phyloP scores from a whole-genome alignment of 1,284 basidiomycete species.

The Cutaneotrichosporon cavernicola region DNA sequence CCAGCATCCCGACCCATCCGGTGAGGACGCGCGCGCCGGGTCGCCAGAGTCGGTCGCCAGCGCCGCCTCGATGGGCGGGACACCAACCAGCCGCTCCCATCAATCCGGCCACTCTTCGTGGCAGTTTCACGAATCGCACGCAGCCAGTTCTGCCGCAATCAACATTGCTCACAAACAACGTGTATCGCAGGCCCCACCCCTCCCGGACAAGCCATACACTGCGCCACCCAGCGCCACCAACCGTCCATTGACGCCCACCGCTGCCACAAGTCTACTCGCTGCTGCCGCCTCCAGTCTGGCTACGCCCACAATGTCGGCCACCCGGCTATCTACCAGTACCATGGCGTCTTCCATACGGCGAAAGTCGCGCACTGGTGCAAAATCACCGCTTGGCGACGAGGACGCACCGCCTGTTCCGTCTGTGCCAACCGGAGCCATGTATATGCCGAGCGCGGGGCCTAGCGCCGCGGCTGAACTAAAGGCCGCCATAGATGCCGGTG shows the following conservation, averaged over 20 bases:
- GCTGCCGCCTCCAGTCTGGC: slow-evolving; percentile 6
- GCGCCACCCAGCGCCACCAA: slow-evolving; percentile 11
- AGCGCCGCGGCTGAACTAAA: slow-evolving; percentile 1
- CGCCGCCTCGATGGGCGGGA: neutral
- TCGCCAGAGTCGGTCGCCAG: neutral
- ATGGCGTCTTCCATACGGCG: neutral
- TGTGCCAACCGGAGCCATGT: neutral
- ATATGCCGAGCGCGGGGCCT: neutral
- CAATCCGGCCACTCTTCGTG: slow-evolving; percentile 12
- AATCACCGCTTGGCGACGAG: slow-evolving; percentile 3
- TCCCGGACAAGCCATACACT: slow-evolving; percentile 15
- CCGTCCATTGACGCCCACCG: slow-evolving; percentile 13
- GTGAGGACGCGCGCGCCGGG: neutral
- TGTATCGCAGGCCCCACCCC: slow-evolving; percentile 12
- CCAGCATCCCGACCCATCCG: neutral
- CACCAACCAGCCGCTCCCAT: neutral
- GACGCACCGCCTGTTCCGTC: neutral
- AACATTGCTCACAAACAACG: slow-evolving; percentile 19
- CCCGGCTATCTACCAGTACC: slow-evolving; percentile 1
- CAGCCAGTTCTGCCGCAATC: slow-evolving; percentile 10
- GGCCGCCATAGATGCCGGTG: slow-evolving; percentile 11
- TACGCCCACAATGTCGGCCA: slow-evolving; percentile 9
- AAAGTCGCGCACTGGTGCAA: neutral
- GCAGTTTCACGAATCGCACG: slow-evolving; percentile 3
- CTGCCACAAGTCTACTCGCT: slow-evolving; percentile 4